These are phyloP conservation scores for Colletotrichum sublineola DNA, from an alignment of 2,329 filamentous ascomycete species.

Conservation along the genomic window DNA sequence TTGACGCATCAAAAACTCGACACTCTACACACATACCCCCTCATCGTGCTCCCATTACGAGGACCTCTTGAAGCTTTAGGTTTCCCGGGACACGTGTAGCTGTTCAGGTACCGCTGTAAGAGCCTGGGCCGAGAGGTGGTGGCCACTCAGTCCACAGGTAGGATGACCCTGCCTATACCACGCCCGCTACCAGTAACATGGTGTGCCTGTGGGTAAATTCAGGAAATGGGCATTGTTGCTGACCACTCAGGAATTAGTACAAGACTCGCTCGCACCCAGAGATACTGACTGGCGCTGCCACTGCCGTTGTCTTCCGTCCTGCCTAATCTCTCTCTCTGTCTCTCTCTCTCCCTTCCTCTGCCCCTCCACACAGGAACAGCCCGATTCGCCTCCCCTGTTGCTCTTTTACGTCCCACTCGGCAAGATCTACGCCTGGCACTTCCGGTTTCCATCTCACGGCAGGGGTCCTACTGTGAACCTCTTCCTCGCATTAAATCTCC, in stretches of 20 bases:
- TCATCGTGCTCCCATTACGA: neutral
- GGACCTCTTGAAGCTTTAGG: neutral
- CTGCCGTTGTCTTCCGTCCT: neutral
- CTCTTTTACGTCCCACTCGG: slow-evolving; percentile 9
- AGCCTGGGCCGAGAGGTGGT: neutral
- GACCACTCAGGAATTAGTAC: slow-evolving; percentile 6
- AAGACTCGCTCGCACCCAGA: neutral
- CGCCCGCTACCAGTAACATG: neutral
- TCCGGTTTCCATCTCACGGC: slow-evolving; percentile 22
- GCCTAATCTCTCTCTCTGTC: neutral
- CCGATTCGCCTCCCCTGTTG: slow-evolving; percentile 25
- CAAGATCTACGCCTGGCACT: slow-evolving; percentile 27
- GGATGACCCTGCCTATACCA: slow-evolving; percentile 13
- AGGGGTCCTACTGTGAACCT: slow-evolving; percentile 14
- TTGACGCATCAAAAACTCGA: neutral
- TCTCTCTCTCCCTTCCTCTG: neutral
- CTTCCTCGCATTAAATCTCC: slow-evolving; percentile 32
- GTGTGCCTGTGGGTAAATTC: neutral
- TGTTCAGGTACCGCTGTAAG: neutral
- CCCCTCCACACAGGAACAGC: slow-evolving; percentile 26
- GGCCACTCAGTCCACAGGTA: slow-evolving; percentile 11
- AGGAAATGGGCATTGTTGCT: neutral
- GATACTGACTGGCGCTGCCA: neutral
- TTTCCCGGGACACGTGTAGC: too few species aligned
- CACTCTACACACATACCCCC: neutral